Evolutionary conservation across 257 asterid species (phyloP), one percentile per base, ranked within the genome.

Genomic region (Fraxinus excelsior): DNA sequence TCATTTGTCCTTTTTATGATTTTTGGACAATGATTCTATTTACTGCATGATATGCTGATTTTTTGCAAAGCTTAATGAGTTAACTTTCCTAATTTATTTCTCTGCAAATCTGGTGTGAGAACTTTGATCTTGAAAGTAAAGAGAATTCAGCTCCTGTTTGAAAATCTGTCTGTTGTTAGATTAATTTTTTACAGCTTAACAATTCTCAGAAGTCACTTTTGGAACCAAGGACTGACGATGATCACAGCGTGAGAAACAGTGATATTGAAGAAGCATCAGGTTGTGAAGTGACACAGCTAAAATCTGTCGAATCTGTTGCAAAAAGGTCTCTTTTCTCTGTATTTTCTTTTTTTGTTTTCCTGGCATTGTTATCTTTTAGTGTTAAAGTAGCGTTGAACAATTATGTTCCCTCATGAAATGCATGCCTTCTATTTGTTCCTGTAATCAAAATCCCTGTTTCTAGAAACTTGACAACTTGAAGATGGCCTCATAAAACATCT

Each of bases 251-350:
- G 75, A 85, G 76, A 81, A 83, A 74, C 70, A 82, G 28, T 62
- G 87, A 82, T 49, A 81, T 82, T 26, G 53, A 25, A 34, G 90
- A 83, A 75, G 85, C 80, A 78, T 79, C 85, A 66, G 82, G 3
- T 34, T 32, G 53, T 78, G 90, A 85, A 81, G 76, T 73, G 67
- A 71, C 60, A 21, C 87, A 67, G 73, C 62, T 66, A 66, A 73
- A 76, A 84, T 71, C 81, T 71, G 66, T 74, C 64, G 89, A 69
- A 79, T 69, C 74, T 66, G 75, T 78, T 40, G 35, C 78, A 62
- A 40, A 65, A 19, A 80, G 96, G 94, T 91, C 74, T 70, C 71
- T 34, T 42, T 66, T 67, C 74, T 70, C 56, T 69, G 71, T 71
- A 60, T 64, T 67, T 67, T 70, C 62, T 58, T 58, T 64, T 58